phyloP scores from a whole-genome alignment of 352 stramenopile species.

The Phytophthora litchii region DNA sequence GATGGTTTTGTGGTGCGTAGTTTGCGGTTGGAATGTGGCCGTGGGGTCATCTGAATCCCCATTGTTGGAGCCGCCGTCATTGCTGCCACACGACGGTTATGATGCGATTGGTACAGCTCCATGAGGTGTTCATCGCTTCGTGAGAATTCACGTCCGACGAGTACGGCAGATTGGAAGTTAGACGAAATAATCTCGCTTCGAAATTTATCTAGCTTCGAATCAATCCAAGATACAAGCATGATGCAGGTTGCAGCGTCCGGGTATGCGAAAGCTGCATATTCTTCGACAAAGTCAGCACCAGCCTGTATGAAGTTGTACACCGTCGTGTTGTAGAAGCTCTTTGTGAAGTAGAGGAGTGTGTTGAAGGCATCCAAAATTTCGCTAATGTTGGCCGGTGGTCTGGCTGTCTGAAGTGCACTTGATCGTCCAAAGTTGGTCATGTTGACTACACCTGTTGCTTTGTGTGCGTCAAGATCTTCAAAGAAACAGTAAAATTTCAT shows the following conservation, averaged over 20 bases:
- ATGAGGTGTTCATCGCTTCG: slow-evolving; percentile 8
- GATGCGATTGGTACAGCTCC: slow-evolving; percentile 9
- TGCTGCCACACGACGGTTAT: background rate
- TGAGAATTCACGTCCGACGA: slow-evolving; percentile 2
- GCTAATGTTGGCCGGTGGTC: background rate
- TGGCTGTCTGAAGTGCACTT: slow-evolving; percentile 1
- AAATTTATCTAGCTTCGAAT: slow-evolving; percentile 19
- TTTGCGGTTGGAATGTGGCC: background rate
- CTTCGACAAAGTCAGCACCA: background rate
- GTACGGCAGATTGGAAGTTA: background rate
- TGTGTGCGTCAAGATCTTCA: background rate
- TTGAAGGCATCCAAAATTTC: slow-evolving; percentile 8
- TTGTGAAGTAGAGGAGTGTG: background rate
- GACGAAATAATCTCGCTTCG: slow-evolving; percentile 6
- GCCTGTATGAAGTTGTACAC: slow-evolving; percentile 12
- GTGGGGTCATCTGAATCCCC: too few relatives aligned
- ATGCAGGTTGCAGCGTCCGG: slow-evolving; percentile 1
- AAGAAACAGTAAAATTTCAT: slow-evolving; percentile 14
- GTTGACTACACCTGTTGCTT: background rate
- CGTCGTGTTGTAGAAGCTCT: slow-evolving; percentile 1
- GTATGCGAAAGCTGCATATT: background rate
- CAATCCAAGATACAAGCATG: slow-evolving; percentile 16
- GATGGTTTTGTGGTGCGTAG: background rate
- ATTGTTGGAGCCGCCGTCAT: background rate
- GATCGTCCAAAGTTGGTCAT: slow-evolving; percentile 13